phyloP scores from a whole-genome alignment of 768 basidiomycete species.

The Tubosaeta sp. region DNA sequence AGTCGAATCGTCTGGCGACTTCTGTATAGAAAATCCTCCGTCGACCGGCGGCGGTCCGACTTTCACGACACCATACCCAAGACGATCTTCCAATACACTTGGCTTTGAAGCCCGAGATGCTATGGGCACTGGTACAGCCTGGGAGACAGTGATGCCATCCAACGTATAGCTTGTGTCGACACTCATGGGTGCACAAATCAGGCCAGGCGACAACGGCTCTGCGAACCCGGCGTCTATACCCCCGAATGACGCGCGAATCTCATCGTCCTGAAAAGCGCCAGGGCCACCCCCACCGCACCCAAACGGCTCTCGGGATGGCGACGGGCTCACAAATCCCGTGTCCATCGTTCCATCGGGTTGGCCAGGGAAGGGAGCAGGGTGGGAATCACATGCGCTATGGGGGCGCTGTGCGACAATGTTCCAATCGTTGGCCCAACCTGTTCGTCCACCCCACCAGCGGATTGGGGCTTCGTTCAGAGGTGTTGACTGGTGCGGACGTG shows the following conservation, averaged over 20 bases:
- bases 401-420: constrained; percentile 1
- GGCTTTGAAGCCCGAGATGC: neutral
- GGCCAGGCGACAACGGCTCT: neutral
- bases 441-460: constrained; percentile 18
- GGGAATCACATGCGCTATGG: neutral
- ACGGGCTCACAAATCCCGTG: neutral
- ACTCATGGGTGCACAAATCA: neutral
- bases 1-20: neutral
- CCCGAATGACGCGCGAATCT: constrained; percentile 18
- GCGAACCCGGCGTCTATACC: neutral
- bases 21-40: neutral
- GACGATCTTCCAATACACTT: neutral
- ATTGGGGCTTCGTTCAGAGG: constrained; percentile 18
- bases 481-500: neutral
- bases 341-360: neutral
- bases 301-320: constrained; percentile 5
- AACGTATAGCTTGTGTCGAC: neutral
- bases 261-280: constrained; percentile 16
- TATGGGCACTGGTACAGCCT: constrained; percentile 7
- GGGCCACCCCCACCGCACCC: neutral
- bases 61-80: neutral
- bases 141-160: constrained; percentile 4
- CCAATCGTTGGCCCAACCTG: constrained; percentile 20
- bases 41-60: neutral
- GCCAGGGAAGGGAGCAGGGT: neutral